A percentile compares a stretch with the other conserved stretches of the same genome.
Conservation (phyloP, 1,139 yeast species). For the Nakaseomyces nivariensis region DNA sequence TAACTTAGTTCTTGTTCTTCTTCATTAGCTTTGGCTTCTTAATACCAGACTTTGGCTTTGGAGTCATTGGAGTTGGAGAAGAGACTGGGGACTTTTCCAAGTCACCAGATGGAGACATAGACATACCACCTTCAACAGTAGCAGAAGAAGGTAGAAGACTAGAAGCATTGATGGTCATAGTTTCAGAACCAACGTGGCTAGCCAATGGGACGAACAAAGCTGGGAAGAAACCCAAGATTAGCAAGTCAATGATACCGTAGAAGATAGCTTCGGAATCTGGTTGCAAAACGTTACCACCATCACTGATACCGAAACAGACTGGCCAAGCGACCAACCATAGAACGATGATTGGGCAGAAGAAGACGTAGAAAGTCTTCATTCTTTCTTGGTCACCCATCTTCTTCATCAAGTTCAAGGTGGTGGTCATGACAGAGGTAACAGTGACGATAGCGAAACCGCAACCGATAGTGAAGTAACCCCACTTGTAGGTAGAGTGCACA, state of each 20-base stretch:
- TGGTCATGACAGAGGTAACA: constrained; percentile 20
- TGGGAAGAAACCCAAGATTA: constrained; percentile 33
- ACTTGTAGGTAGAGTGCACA: constrained; percentile 49
- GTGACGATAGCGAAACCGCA: constrained; percentile 23
- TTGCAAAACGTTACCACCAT: constrained; percentile 56
- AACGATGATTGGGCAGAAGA: constrained; percentile 30
- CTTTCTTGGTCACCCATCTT: constrained; percentile 16
- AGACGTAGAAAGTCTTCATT: constrained; percentile 13
- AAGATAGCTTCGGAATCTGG: constrained; percentile 57
- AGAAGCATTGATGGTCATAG: constrained; percentile 3
- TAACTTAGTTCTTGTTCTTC: constrained; percentile 4
- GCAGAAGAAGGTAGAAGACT: constrained; percentile 6
- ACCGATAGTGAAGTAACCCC: constrained; percentile 38
- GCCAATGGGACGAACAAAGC: constrained; percentile 18
- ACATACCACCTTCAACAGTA: constrained; percentile 8
- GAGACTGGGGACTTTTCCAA: constrained; percentile 23
- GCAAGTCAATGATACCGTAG: constrained; percentile 50
- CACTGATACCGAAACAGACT: constrained; percentile 50
- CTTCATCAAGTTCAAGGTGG: constrained; percentile 19
- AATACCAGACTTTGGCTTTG: constrained; percentile 3
- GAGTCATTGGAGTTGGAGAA: constrained; percentile 9
- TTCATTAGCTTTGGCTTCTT: constrained; percentile 6
- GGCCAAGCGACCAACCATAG: constrained; percentile 44
- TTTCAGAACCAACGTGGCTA: constrained; percentile 18
- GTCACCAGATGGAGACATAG: constrained; percentile 8